A percentile compares a stretch with the other conserved stretches of the same genome.
phyloP scores from a whole-genome alignment of 1,284 basidiomycete species.

The Ceratobasidium sp. region DNA sequence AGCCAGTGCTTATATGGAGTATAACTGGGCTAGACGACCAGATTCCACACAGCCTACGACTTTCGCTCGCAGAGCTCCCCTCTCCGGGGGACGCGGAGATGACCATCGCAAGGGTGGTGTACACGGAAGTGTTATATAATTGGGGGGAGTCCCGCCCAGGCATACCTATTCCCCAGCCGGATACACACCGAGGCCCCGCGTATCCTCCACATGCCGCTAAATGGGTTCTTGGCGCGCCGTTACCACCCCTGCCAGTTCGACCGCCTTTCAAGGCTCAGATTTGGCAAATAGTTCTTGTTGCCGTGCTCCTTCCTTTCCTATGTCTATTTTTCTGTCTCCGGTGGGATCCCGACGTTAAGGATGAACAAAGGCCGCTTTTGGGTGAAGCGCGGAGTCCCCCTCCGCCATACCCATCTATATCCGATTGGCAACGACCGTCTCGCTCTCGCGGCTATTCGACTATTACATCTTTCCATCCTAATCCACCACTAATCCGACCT shows the following conservation, averaged over 20 bases:
- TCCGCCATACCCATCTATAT: not conserved
- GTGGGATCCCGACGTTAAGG: not conserved
- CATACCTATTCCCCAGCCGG: conserved; percentile 15
- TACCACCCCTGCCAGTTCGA: not conserved
- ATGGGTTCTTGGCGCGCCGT: not conserved
- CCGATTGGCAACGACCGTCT: not conserved
- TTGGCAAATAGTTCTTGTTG: not conserved
- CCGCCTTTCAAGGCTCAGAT: not conserved
- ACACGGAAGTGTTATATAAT: not conserved
- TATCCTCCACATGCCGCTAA: conserved; percentile 9
- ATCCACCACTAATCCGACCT: no score
- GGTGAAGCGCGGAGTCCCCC: not conserved
- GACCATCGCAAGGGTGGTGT: conserved; percentile 18
- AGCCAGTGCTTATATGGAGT: conserved; percentile 30
- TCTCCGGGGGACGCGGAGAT: conserved; percentile 2
- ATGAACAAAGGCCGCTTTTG: not conserved
- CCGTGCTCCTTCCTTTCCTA: not conserved
- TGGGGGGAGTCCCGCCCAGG: not conserved
- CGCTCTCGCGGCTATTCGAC: not conserved
- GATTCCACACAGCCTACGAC: not conserved
- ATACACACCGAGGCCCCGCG: not conserved
- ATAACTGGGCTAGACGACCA: conserved; percentile 22
- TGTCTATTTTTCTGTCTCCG: not conserved
- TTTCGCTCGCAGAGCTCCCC: conserved; percentile 8
- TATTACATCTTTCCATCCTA: not conserved